Evolutionary conservation across 169 alveolate genomes (phyloP).

Genomic region (Cryptosporidium ubiquitum): DNA sequence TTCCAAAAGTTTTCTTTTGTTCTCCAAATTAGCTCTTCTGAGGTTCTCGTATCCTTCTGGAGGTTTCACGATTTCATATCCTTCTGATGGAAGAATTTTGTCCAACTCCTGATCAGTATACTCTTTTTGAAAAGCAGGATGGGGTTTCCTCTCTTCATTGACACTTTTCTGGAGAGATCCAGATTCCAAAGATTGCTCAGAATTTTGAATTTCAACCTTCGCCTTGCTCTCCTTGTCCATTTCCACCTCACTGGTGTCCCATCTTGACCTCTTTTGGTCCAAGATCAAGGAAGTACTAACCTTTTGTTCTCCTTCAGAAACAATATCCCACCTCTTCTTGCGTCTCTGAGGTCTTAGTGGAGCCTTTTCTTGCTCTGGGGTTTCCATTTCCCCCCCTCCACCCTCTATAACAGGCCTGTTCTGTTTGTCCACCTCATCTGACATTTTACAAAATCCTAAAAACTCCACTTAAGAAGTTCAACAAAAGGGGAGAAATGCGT

Average conservation of each 20-base stretch:
- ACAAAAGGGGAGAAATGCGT: not conserved
- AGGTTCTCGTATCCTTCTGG: conserved; percentile 89
- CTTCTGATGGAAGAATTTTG: conserved; percentile 92
- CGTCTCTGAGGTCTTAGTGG: not conserved
- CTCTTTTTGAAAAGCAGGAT: conserved; percentile 73
- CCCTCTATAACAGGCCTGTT: not conserved
- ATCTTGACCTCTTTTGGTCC: conserved; percentile 31
- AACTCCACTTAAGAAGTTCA: not conserved
- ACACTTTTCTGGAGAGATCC: not conserved
- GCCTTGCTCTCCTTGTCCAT: not conserved
- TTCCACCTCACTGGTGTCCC: conserved; percentile 5
- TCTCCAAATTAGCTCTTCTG: conserved; percentile 76
- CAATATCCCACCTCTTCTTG: conserved; percentile 57
- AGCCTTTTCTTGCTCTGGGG: not conserved
- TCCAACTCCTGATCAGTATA: conserved; percentile 97
- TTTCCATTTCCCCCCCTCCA: not conserved
- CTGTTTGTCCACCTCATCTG: not conserved
- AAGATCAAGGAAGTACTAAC: not conserved
- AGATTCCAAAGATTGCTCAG: not conserved
- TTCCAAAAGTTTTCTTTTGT: conserved; percentile 75
- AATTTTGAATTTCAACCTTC: not conserved
- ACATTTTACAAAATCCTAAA: not conserved
- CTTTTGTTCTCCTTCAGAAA: conserved; percentile 1
- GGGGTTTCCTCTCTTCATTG: not conserved
- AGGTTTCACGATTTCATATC: conserved; percentile 90